Base-by-base conservation (phyloP, 768 basidiomycete species). In the Hemileccinum rubropunctum region DNA sequence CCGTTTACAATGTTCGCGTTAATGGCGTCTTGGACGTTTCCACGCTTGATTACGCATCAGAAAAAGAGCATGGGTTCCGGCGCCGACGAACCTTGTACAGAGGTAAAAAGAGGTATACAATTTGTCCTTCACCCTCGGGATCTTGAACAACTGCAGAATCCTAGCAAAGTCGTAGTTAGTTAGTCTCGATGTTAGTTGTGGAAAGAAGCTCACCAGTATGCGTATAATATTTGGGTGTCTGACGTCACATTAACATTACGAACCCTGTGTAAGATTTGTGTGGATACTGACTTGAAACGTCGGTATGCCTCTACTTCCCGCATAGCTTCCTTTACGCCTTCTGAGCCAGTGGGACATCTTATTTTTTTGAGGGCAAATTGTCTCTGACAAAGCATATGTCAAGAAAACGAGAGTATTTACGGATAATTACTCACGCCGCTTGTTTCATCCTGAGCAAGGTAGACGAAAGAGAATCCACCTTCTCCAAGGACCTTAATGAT, bases 281-380 rank as follows among this genome's bases (percentile, higher is more conserved):
- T 23, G 15, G 15, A 35, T 20, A 75, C 86, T 70, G 66, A 91
- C 91, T 84, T 90, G 77, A 98, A 98, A 51, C 95, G 80, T 62
- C 93, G 77, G 67, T 97, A 97, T 0, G 97, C 95, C 66, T 95
- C 91, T 3, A 91, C 86, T 66, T 92, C 91, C 43, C 83, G 76
- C 88, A 92, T 86, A 4, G 84, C 90, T 64, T 92, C 91, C 61
- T 87, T 86, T 49, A 98, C 92, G 10, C 85, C 86, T 47, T 95
- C 93, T 6, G 81, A 75, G 8, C 92, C 92, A 36, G 86, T 87
- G 1, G 91, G 92, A 75, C 93, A 95, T 38, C 93, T 79, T 64
- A 97, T 95, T 72, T 97, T 98, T 76, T 99, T 99, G 54, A 99
- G 74, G 0, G 97, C 97, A 60, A 95, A 98, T 75, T 91, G 83